Percentiles rank a stretch among this genome's conserved stretches.
Conservation (phyloP, 768 basidiomycete genomes). For the Mrakia frigida region DNA sequence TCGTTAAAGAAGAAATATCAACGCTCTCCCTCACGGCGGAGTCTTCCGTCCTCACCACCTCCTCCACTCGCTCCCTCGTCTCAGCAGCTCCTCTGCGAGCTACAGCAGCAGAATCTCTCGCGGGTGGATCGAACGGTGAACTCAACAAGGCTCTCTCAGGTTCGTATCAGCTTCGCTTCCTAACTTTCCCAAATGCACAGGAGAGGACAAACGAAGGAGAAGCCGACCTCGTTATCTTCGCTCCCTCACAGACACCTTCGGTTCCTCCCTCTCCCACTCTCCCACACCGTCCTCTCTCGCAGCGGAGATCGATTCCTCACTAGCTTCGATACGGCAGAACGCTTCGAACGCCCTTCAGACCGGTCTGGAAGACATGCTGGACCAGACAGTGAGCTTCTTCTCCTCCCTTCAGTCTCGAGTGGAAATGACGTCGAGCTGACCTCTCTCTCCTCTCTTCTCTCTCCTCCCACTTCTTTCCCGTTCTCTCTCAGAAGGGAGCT, state of each 20-base stretch:
- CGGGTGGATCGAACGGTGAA: background rate
- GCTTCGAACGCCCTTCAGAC: background rate
- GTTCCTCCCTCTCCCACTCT: background rate
- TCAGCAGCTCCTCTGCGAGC: background rate
- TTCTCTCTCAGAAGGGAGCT: background rate
- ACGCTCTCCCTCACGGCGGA: background rate
- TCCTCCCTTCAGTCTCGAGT: background rate
- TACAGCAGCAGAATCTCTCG: background rate
- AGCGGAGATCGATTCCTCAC: background rate
- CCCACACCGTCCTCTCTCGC: background rate
- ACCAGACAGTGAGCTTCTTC: background rate
- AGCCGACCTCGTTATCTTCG: background rate
- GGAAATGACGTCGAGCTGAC: background rate
- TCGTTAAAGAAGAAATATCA: background rate
- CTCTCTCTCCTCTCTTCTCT: background rate
- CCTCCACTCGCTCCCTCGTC: background rate
- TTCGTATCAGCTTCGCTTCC: background rate
- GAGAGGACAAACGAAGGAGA: background rate
- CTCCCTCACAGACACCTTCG: conserved; percentile 1
- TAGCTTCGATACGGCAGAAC: background rate
- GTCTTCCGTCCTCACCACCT: background rate
- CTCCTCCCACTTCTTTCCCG: background rate
- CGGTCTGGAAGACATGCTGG: background rate
- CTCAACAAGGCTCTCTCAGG: background rate
- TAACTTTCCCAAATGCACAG: too few species aligned